Percentiles rank a stretch among this genome's conserved stretches.
Evolutionary conservation across 2,329 filamentous ascomycete species (phyloP).

Genomic region (Fusarium decemcellulare): DNA sequence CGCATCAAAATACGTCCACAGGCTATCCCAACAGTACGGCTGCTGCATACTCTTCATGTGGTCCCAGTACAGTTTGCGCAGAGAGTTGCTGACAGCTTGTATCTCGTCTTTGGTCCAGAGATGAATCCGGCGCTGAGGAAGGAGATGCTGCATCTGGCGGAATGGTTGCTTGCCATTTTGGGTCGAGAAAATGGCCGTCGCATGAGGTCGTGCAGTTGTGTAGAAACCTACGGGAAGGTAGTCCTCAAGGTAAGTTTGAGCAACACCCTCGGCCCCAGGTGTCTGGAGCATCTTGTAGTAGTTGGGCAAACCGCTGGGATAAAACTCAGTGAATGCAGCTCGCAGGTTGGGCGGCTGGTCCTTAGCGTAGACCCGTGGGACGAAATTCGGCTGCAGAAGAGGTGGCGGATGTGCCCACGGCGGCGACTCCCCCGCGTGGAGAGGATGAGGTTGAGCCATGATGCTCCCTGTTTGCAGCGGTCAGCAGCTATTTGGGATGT

Average conservation of each 20-base stretch:
- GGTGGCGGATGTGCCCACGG: constrained; percentile 29
- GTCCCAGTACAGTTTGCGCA: constrained; percentile 54
- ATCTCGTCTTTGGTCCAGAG: constrained; percentile 59
- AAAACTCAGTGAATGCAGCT: constrained; percentile 48
- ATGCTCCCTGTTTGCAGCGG: constrained; percentile 11
- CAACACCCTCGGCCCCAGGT: constrained; percentile 40
- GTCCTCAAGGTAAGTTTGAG: constrained; percentile 53
- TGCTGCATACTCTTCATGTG: constrained; percentile 52
- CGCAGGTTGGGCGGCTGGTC: constrained; percentile 44
- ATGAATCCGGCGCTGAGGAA: constrained; percentile 47
- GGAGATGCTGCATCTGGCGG: constrained; percentile 47
- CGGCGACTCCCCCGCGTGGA: constrained; percentile 16
- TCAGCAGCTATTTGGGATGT: constrained; percentile 23
- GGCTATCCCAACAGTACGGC: constrained; percentile 54
- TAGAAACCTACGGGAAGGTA: constrained; percentile 56
- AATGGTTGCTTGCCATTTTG: constrained; percentile 47
- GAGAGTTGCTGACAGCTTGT: constrained; percentile 55
- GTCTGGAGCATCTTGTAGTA: constrained; percentile 52
- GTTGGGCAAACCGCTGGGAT: constrained; percentile 54
- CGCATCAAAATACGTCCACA: constrained; percentile 65
- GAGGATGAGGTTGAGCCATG: constrained; percentile 33
- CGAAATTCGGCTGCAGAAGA: constrained; percentile 23
- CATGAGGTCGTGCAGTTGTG: constrained; percentile 48
- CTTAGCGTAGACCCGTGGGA: constrained; percentile 41
- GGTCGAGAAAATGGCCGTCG: constrained; percentile 59